Evolutionary conservation across 2,329 filamentous ascomycete genomes (phyloP).

Genomic region (Cercospora canescens): DNA sequence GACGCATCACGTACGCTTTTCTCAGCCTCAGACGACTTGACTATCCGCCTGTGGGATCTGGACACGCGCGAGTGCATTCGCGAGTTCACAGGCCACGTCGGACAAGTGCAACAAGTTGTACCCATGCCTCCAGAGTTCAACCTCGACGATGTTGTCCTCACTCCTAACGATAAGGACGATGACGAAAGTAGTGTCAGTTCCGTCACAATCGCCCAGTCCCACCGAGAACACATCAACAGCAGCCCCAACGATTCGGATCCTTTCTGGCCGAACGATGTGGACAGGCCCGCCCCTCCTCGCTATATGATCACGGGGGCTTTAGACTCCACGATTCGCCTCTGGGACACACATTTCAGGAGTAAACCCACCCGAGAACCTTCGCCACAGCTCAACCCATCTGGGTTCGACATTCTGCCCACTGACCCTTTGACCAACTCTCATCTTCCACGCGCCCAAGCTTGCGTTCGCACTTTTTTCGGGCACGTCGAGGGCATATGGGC

Average conservation of each 20-base stretch:
- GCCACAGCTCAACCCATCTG: conserved; percentile 13
- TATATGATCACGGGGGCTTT: conserved; percentile 94
- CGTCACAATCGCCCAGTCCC: conserved; percentile 24
- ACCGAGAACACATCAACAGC: conserved; percentile 15
- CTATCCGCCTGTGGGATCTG: conserved; percentile 88
- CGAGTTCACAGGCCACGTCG: conserved; percentile 84
- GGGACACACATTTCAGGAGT: conserved; percentile 64
- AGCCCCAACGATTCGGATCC: conserved; percentile 20
- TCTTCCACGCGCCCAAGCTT: conserved; percentile 50
- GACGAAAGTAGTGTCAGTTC: conserved; percentile 36
- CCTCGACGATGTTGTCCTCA: conserved; percentile 65
- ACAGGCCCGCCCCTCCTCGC: conserved; percentile 73
- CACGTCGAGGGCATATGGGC: conserved; percentile 97
- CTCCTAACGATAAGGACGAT: conserved; percentile 57
- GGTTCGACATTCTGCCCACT: conserved; percentile 32
- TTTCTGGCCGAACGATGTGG: conserved; percentile 61
- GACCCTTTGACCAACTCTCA: conserved; percentile 38
- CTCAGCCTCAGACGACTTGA: conserved; percentile 91
- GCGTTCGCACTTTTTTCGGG: conserved; percentile 90
- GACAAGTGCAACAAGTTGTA: conserved; percentile 89
- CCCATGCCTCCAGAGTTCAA: conserved; percentile 86
- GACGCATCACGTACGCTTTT: conserved; percentile 71
- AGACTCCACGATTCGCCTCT: conserved; percentile 87
- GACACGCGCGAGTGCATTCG: conserved; percentile 77
- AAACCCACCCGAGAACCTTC: conserved; percentile 15